Base-by-base conservation (phyloP, 352 stramenopile species). In the Globisporangium orthogonon region DNA sequence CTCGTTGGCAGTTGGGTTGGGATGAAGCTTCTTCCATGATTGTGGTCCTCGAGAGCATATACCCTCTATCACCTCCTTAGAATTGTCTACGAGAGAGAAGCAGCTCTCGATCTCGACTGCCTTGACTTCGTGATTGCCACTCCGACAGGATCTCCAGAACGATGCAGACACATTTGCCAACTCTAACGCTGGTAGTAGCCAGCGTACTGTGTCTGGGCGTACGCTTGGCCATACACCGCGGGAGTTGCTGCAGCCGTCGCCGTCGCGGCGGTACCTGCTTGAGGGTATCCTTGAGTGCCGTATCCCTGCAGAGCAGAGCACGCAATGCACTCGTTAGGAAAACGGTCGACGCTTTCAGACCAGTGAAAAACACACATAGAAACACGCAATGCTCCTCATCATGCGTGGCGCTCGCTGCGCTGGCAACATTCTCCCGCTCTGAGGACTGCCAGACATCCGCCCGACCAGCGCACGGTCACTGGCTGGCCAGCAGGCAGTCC, bases 151-250 rank as follows among this genome's bases (percentile, higher is more conserved):
- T 4, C 35, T 4, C 33, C 14, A 44, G 44, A 23, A 39, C 31
- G 9, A 13, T 3, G 18, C 33, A 41, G 37, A 11, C 13, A 52
- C 23, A 40, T 11, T 1, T 0, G 33, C 41, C 39, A 30, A 33
- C n/a, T 59, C 45, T 60, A 53, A 56, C 45, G 43, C 30, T 56
- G 50, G 50, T 88, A 90, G 65, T 87, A 88, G 29, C 66, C 79
- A 45, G 76, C 67, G 63, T 88, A 87, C 67, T 86, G 76, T 18
- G 75, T 71, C 63, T 81, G 71, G 10, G 73, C 67, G 56, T 83
- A 86, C 17, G 48, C 56, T 51, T 77, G 65, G 1, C 15, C 52
- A 41, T 65, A 65, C 29, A 50, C 65, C 0, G 61, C 57, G 39
- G 56, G 37, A 37, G 74, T 68, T 11, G 53, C 46, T 52, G 61